Base-by-base conservation (phyloP, 2,329 filamentous ascomycete species). In the Thielaviopsis ethacetica region DNA sequence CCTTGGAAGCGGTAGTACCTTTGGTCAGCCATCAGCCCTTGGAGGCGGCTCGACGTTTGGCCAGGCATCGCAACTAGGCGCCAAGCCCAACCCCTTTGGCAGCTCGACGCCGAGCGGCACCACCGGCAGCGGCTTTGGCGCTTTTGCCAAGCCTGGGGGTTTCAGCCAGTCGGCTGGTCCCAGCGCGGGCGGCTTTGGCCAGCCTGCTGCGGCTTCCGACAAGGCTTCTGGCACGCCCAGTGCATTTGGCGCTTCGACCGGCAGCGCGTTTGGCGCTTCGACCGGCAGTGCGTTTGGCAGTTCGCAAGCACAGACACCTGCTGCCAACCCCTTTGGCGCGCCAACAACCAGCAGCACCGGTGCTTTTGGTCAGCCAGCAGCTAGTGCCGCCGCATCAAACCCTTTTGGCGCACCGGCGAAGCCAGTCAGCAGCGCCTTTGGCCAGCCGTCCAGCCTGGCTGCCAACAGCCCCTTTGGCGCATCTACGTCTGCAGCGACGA, bases 21-120 rank as follows among this genome's bases (percentile, higher is more conserved):
- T 77, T 61, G 69, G 70, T 5, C 73, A 73, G 57, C 63, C 69
- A 0, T 68, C 68, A 47, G 66, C 70, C n/a, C 10, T 58, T 60
- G 62, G 66, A 2, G 59, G 59, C n/a, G 24, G 38, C 4, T 53
- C 57, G 2, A 22, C 61, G 0, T 76, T 77, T 63, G 60, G 60
- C 9, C 60, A 61, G 22, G 19, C 60, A 3, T 59, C 60, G 13
- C 52, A 56, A 10, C 38, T 57, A 15, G 57, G 57, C 3, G 34
- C 54, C 1, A 60, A 61, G 50, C 56, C 59, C 5, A 62, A 53
- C 26, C 55, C 57, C 15, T 66, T 66, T 51, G 63, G 64, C 1
- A 58, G 58, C 15, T 21, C 65, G 47, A 54, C 30, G n/a, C 17
- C 59, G 44, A 49, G 5, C 56, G 58, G 15, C 56, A 12, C 30